A percentile compares a stretch with the other conserved stretches of the same genome.
Conservation (phyloP, 2,329 filamentous ascomycete species). For the Mycosphaerella arachidis region DNA sequence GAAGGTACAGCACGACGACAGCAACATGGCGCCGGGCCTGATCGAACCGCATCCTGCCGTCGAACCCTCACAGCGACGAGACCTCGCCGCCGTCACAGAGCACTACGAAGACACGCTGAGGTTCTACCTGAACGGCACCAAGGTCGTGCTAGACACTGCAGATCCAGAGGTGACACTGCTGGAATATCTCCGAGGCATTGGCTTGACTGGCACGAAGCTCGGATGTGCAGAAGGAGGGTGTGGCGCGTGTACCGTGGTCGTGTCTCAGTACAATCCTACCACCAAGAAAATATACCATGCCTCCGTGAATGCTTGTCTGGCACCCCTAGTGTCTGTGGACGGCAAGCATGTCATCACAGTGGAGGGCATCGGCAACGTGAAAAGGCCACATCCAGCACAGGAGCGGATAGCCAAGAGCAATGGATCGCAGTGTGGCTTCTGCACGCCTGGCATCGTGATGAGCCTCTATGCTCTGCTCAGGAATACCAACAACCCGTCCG, state of each 20-base stretch:
- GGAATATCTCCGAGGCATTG: constrained; percentile 88
- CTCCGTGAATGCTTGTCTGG: constrained; percentile 91
- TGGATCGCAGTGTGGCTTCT: constrained; percentile 93
- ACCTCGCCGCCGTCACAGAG: constrained; percentile 62
- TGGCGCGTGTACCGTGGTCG: constrained; percentile 90
- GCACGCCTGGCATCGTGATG: constrained; percentile 96
- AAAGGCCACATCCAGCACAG: constrained; percentile 82
- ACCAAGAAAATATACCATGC: constrained; percentile 93
- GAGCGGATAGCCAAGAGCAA: constrained; percentile 87
- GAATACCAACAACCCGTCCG: constrained; percentile 72
- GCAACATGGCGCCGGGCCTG: constrained; percentile 55
- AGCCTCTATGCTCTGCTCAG: constrained; percentile 88
- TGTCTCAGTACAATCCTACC: constrained; percentile 89
- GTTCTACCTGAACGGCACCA: constrained; percentile 94
- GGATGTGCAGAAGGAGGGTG: constrained; percentile 96
- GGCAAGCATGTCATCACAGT: constrained; percentile 98
- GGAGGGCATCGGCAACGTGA: constrained; percentile 86
- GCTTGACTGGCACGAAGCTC: constrained; percentile 90
- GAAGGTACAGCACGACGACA: neutral
- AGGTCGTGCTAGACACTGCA: constrained; percentile 75
- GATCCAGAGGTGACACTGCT: constrained; percentile 89
- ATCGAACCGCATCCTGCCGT: constrained; percentile 49
- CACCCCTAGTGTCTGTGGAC: constrained; percentile 86
- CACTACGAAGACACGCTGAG: constrained; percentile 80
- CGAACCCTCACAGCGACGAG: constrained; percentile 40